Evolutionary conservation across 1,284 basidiomycete genomes (phyloP).

Genomic region (Ustilago curta): DNA sequence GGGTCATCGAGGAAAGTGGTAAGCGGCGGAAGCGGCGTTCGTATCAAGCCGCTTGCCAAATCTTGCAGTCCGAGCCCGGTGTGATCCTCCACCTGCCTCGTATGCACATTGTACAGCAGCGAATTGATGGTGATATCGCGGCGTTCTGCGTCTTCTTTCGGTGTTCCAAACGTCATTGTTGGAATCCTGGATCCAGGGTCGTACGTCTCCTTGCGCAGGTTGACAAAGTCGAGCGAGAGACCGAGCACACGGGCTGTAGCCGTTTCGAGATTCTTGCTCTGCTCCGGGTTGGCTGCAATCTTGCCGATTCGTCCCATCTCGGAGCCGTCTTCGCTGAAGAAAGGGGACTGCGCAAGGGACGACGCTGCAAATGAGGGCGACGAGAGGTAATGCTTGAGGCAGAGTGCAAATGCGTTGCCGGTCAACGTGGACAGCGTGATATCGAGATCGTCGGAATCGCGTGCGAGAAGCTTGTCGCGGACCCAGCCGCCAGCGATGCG

Average conservation of each 20-base stretch:
- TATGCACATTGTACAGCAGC: conserved; percentile 95
- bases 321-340: conserved; percentile 22
- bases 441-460: conserved; percentile 91
- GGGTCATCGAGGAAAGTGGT: conserved; percentile 96
- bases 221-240: conserved; percentile 92
- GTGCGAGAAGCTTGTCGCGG: conserved; percentile 90
- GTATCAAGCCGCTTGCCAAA: conserved; percentile 81
- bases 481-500: conserved; percentile 90
- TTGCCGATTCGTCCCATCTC: conserved; percentile 73
- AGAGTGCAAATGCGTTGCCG: conserved; percentile 87
- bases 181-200: conserved; percentile 89
- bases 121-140: conserved; percentile 96
- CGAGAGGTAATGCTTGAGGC: conserved; percentile 78
- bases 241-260: conserved; percentile 87
- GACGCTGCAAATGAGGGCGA: conserved; percentile 68
- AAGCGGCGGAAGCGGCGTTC: conserved; percentile 87
- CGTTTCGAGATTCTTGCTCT: conserved; percentile 98
- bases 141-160: conserved; percentile 87
- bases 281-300: conserved; percentile 94
- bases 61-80: conserved; percentile 86
- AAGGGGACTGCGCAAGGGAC: conserved; percentile 71
- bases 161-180: conserved; percentile 86
- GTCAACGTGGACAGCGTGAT: conserved; percentile 87
- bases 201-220: conserved; percentile 90
- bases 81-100: conserved; percentile 86